Percentiles rank a stretch among this genome's conserved stretches.
Evolutionary conservation across 2,329 filamentous ascomycete species (phyloP).

Genomic region (Scedosporium boydii): DNA sequence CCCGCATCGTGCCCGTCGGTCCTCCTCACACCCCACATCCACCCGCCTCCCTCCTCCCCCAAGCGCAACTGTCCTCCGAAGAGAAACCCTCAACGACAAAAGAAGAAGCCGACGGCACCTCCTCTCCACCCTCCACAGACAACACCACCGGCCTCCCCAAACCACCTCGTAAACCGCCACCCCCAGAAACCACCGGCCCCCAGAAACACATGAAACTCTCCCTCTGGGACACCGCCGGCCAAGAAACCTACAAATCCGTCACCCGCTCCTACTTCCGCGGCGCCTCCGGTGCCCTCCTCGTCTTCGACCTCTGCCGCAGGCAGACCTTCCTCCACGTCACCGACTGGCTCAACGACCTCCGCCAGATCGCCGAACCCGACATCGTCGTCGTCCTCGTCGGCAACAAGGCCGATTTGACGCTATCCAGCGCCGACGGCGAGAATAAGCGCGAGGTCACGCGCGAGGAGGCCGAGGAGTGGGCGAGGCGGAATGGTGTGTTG

Average conservation of each 20-base stretch:
- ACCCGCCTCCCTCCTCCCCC: constrained; percentile 26
- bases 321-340: constrained; percentile 82
- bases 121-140: constrained; percentile 10
- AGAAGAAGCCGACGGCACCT: constrained; percentile 9
- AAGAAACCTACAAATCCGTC: constrained; percentile 96
- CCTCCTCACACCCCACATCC: constrained; percentile 64
- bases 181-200: constrained; percentile 16
- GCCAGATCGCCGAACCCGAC: constrained; percentile 89
- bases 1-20: constrained; percentile 82
- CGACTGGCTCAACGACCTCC: constrained; percentile 87
- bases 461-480: constrained; percentile 86
- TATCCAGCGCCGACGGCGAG: constrained; percentile 23
- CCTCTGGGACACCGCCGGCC: constrained; percentile 92
- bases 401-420: constrained; percentile 82
- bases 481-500: constrained; percentile 71
- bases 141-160: constrained; percentile 33
- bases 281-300: constrained; percentile 61
- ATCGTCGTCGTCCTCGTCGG: constrained; percentile 93
- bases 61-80: constrained; percentile 8
- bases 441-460: constrained; percentile 71
- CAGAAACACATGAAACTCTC: constrained; percentile 86
- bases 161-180: constrained; percentile 32
- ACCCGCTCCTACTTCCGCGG: constrained; percentile 91
- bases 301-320: constrained; percentile 86
- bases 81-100: constrained; percentile 12